These are phyloP conservation scores for Logfia minima DNA, from an alignment of 129 eudicot genomes.

Conservation along the genomic window DNA sequence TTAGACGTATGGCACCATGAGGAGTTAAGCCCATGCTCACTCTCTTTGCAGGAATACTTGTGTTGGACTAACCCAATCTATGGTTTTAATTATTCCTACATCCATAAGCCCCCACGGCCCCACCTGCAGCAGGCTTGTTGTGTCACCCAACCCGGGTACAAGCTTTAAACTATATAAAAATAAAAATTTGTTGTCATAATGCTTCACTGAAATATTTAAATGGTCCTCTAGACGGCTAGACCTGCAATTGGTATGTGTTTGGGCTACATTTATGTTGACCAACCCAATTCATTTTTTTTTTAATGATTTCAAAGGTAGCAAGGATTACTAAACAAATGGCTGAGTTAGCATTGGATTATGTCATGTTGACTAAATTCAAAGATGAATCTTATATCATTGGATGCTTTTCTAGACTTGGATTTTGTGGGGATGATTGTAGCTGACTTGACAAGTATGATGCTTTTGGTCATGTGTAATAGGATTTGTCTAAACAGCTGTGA, in stretches of 20 bases:
- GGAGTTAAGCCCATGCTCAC: background rate
- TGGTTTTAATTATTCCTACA: background rate
- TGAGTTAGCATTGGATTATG: slow-evolving; percentile 27
- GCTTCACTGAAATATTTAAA: background rate
- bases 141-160: background rate
- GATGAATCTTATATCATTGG: slow-evolving; percentile 27
- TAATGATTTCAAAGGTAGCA: background rate
- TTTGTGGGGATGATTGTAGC: slow-evolving; percentile 11
- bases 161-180: background rate
- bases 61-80: background rate
- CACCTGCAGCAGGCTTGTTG: background rate
- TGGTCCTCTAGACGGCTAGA: background rate
- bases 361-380: slow-evolving; percentile 25
- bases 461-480: slow-evolving; percentile 30
- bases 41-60: background rate
- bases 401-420: slow-evolving; percentile 31
- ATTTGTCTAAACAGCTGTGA: slow-evolving; percentile 21
- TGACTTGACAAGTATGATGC: slow-evolving; percentile 30
- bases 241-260: background rate
- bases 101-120: background rate
- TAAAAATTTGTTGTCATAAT: background rate
- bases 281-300: background rate
- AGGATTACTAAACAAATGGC: slow-evolving; percentile 20
- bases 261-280: background rate
- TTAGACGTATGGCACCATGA: background rate